These are phyloP conservation scores for Leccinum longicurvipes DNA, from an alignment of 768 basidiomycete genomes.

Conservation along the genomic window DNA sequence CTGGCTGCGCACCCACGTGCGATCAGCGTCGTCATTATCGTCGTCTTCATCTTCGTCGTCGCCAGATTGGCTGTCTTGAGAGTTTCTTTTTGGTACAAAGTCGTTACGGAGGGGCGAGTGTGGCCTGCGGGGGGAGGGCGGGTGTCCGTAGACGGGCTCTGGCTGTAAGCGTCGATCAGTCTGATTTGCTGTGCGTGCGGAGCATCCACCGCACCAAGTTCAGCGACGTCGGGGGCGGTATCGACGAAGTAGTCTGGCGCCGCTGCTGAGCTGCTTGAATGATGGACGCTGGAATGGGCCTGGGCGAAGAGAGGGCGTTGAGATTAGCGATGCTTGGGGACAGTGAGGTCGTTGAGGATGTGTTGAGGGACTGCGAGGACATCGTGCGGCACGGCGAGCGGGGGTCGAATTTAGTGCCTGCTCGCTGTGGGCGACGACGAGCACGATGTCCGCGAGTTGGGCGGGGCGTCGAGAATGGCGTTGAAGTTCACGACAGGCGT, in stretches of 20 bases:
- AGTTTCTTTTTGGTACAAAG: conserved; percentile 46
- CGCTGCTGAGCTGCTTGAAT: conserved; percentile 27
- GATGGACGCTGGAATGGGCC: conserved; percentile 8
- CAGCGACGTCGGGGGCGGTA: conserved; percentile 40
- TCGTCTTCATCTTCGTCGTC: conserved; percentile 42
- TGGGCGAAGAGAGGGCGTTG: conserved; percentile 30
- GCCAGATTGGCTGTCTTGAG: conserved; percentile 46
- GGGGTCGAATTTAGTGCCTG: conserved; percentile 16
- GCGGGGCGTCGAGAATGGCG: conserved; percentile 12
- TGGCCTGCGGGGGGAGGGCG: conserved; percentile 41
- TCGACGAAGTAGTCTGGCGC: conserved; percentile 35
- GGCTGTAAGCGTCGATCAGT: conserved; percentile 33
- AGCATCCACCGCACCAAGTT: conserved; percentile 33
- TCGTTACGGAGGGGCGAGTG: conserved; percentile 73
- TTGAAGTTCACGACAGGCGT: conserved; percentile 14
- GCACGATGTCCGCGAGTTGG: conserved; percentile 13
- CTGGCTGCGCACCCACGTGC: conserved; percentile 34
- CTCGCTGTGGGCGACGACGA: conserved; percentile 30
- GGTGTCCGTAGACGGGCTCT: conserved; percentile 42
- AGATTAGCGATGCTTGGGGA: conserved; percentile 34
- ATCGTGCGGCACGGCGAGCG: conserved; percentile 20
- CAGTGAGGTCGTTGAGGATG: conserved; percentile 31
- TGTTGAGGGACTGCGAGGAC: conserved; percentile 31
- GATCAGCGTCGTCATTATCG: conserved; percentile 27
- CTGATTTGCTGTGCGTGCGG: background rate